These are phyloP conservation scores for Papiliotrema flavescens DNA, from an alignment of 1,284 basidiomycete species.

Conservation along the genomic window DNA sequence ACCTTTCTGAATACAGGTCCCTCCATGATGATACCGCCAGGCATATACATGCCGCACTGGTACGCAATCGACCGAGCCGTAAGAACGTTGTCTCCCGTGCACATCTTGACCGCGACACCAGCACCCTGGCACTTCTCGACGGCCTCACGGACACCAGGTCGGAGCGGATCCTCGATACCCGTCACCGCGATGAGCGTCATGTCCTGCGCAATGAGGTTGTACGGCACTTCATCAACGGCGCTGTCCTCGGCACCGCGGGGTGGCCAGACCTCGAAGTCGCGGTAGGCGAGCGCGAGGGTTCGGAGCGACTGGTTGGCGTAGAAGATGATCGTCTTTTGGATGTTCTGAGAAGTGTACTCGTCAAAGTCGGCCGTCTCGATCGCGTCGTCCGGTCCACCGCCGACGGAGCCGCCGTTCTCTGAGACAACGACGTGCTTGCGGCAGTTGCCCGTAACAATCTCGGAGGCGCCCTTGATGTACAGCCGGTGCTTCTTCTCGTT, in stretches of 20 bases:
- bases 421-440: constrained; percentile 64
- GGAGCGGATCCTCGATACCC: constrained; percentile 94
- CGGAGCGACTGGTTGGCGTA: constrained; percentile 94
- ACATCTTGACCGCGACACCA: constrained; percentile 98
- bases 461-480: constrained; percentile 89
- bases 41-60: constrained; percentile 90
- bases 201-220: constrained; percentile 65
- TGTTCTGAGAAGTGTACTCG: constrained; percentile 67
- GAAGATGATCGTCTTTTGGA: constrained; percentile 86
- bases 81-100: constrained; percentile 94
- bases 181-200: constrained; percentile 82
- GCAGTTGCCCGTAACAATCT: constrained; percentile 80
- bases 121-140: constrained; percentile 81
- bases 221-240: constrained; percentile 58
- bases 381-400: constrained; percentile 27
- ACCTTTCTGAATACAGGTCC: constrained; percentile 66
- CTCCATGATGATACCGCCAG: constrained; percentile 94
- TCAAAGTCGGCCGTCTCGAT: constrained; percentile 64
- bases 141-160: constrained; percentile 81
- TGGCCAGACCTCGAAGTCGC: constrained; percentile 84
- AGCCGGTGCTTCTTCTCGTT: constrained; percentile 60
- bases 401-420: constrained; percentile 13
- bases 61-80: constrained; percentile 84
- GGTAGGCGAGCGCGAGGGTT: constrained; percentile 89
- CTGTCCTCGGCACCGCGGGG: constrained; percentile 57